A percentile compares a stretch with the other conserved stretches of the same genome.
Conservation (phyloP, 2,329 filamentous ascomycete species). For the Alternaria triticimaculans region DNA sequence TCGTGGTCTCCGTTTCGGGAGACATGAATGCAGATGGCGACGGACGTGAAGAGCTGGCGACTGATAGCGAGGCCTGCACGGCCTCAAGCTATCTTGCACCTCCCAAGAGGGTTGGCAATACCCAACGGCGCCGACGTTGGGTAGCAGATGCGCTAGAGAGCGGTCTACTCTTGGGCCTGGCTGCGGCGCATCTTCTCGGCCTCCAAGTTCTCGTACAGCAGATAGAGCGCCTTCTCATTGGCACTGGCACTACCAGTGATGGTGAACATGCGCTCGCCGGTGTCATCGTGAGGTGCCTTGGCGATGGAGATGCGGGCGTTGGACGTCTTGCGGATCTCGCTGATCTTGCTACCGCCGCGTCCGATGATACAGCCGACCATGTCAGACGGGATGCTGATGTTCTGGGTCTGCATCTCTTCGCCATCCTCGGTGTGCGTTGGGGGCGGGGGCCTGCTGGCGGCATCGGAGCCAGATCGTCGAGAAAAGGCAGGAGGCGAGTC, state of each 20-base stretch:
- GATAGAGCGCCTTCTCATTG: slow-evolving; percentile 94
- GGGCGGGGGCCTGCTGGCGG: slow-evolving; percentile 74
- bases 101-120: neutral
- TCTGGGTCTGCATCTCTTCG: slow-evolving; percentile 97
- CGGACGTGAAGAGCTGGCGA: slow-evolving; percentile 2
- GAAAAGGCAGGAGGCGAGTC: slow-evolving; percentile 73
- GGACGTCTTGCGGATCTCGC: slow-evolving; percentile 96
- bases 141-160: slow-evolving; percentile 4
- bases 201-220: slow-evolving; percentile 98
- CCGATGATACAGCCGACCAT: slow-evolving; percentile 99
- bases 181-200: slow-evolving; percentile 98
- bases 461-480: slow-evolving; percentile 84
- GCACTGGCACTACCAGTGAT: slow-evolving; percentile 94
- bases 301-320: slow-evolving; percentile 97
- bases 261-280: slow-evolving; percentile 99
- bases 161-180: slow-evolving; percentile 62
- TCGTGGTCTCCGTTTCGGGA: slow-evolving; percentile 2
- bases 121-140: neutral
- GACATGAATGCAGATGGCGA: slow-evolving; percentile 5
- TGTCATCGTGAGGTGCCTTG: slow-evolving; percentile 95
- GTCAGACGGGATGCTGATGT: slow-evolving; percentile 98
- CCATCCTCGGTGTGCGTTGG: slow-evolving; percentile 94
- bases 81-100: neutral
- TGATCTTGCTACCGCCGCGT: slow-evolving; percentile 93
- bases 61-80: slow-evolving; percentile 2